Conservation (phyloP, 441 rosid species). For the Sinapis alba region DNA sequence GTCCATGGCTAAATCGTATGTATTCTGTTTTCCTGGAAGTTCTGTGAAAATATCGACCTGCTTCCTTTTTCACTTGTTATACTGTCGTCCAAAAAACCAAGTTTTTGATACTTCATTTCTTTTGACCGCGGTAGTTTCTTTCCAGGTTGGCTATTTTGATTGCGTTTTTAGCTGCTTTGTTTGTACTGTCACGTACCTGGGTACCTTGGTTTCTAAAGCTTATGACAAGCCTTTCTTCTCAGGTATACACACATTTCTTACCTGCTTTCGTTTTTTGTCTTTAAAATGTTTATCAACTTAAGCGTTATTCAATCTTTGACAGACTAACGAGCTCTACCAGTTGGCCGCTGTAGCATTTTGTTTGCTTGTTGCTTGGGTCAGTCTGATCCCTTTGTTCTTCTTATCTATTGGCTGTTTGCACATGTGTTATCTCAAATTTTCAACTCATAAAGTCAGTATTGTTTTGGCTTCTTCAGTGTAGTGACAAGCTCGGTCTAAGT, state of each 20-base stretch:
- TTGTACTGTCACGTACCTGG: slow-evolving; percentile 79
- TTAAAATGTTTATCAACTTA: slow-evolving; percentile 31
- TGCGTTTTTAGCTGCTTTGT: slow-evolving; percentile 71
- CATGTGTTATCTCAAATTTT: not conserved
- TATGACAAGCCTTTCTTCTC: slow-evolving; percentile 92
- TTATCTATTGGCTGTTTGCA: slow-evolving; percentile 7
- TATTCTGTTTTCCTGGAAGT: slow-evolving; percentile 17
- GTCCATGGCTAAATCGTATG: slow-evolving; percentile 93
- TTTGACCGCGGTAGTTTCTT: slow-evolving; percentile 18
- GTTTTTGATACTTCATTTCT: not conserved
- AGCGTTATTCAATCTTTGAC: slow-evolving; percentile 39
- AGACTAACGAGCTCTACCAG: slow-evolving; percentile 98
- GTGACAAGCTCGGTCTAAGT: slow-evolving; percentile 95
- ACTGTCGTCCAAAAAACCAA: not conserved
- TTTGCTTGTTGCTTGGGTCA: slow-evolving; percentile 97
- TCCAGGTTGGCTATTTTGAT: slow-evolving; percentile 80
- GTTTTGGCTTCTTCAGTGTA: slow-evolving; percentile 71
- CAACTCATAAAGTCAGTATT: slow-evolving; percentile 21
- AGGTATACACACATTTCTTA: slow-evolving; percentile 46
- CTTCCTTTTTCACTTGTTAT: slow-evolving; percentile 16
- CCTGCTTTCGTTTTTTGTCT: slow-evolving; percentile 27
- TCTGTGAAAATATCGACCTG: not conserved
- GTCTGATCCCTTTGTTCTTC: slow-evolving; percentile 41
- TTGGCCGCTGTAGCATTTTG: slow-evolving; percentile 96
- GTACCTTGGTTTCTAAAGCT: slow-evolving; percentile 96